These are phyloP conservation scores for Stromatinia cepivora DNA, from an alignment of 2,329 filamentous ascomycete species.

Conservation along the genomic window DNA sequence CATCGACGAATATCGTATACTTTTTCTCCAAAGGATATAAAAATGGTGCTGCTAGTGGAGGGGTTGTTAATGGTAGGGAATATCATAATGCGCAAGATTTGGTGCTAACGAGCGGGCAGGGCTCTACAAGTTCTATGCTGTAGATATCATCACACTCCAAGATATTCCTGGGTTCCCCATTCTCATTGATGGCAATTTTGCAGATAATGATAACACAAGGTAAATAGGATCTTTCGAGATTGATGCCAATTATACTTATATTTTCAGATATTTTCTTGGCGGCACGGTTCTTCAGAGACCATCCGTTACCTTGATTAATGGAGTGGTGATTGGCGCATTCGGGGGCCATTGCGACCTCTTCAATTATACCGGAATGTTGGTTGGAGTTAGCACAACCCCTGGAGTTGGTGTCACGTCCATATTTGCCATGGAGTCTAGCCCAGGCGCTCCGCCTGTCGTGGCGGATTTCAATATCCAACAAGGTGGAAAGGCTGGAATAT, in stretches of 20 bases:
- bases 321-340: conserved; percentile 49
- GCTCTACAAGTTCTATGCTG: conserved; percentile 38
- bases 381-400: conserved; percentile 40
- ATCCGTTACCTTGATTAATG: conserved; percentile 44
- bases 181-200: conserved; percentile 47
- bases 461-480: conserved; percentile 39
- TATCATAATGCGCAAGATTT: not conserved
- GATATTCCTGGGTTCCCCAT: conserved; percentile 46
- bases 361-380: conserved; percentile 46
- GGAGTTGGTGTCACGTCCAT: conserved; percentile 41
- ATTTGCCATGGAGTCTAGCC: conserved; percentile 47
- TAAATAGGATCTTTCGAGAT: conserved; percentile 7
- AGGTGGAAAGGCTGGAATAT: conserved; percentile 46
- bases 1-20: conserved; percentile 30
- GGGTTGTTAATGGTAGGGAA: conserved; percentile 32
- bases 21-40: conserved; percentile 29
- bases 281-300: conserved; percentile 50
- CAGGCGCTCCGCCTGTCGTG: conserved; percentile 42
- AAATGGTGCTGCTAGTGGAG: conserved; percentile 32
- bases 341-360: conserved; percentile 51
- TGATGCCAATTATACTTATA: conserved; percentile 19
- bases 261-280: conserved; percentile 45
- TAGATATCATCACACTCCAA: conserved; percentile 43
- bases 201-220: conserved; percentile 48
- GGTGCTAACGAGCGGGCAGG: conserved; percentile 27